These are phyloP conservation scores for Neonothopanus nambi DNA, from an alignment of 1,284 basidiomycete genomes.

Conservation along the genomic window DNA sequence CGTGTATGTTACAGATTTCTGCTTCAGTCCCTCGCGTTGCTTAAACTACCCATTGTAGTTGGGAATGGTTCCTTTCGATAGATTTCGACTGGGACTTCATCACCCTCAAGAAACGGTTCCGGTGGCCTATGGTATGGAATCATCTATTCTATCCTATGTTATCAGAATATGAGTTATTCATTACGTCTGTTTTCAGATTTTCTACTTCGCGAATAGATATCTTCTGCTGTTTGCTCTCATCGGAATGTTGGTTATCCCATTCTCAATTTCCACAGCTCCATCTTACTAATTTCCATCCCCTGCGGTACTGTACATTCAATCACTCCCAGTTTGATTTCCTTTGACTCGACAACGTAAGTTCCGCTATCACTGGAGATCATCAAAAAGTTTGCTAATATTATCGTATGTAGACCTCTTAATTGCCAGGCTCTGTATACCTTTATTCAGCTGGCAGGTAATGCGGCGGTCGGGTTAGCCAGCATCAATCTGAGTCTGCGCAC, in stretches of 20 bases:
- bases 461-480: slow-evolving; percentile 69
- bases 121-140: slow-evolving; percentile 42
- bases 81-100: slow-evolving; percentile 54
- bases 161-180: background rate
- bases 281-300: slow-evolving; percentile 4
- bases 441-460: slow-evolving; percentile 66
- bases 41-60: slow-evolving; percentile 35
- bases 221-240: slow-evolving; percentile 64
- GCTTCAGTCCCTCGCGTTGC: slow-evolving; percentile 4
- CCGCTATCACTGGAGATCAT: background rate
- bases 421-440: slow-evolving; percentile 72
- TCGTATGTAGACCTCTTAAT: slow-evolving; percentile 51
- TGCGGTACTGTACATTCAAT: slow-evolving; percentile 10
- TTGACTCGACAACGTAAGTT: slow-evolving; percentile 53
- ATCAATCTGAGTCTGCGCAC: slow-evolving; percentile 79
- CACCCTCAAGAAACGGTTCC: slow-evolving; percentile 45
- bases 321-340: slow-evolving; percentile 47
- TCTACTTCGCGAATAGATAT: slow-evolving; percentile 75
- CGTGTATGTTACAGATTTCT: slow-evolving; percentile 42
- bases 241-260: slow-evolving; percentile 52
- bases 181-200: slow-evolving; percentile 46
- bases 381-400: slow-evolving; percentile 1
- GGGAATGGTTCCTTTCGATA: slow-evolving; percentile 59
- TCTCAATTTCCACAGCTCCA: background rate
- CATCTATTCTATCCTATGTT: slow-evolving; percentile 2